A percentile compares a stretch with the other conserved stretches of the same genome.
These are phyloP conservation scores for Daldinia loculata DNA, from an alignment of 495 filamentous ascomycete genomes.

Conservation along the genomic window DNA sequence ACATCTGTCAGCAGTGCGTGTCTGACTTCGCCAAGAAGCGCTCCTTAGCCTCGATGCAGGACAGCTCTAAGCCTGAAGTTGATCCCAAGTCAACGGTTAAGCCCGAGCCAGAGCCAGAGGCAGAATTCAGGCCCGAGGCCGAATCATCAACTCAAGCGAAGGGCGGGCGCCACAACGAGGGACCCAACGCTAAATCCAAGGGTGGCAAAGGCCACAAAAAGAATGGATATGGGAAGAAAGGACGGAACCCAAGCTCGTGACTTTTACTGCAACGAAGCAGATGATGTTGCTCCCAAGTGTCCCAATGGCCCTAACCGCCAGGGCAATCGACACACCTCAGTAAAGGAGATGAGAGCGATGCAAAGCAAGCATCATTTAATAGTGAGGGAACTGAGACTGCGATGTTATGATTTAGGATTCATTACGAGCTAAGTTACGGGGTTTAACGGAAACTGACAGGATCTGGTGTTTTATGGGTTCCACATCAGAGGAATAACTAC, in stretches of 20 bases:
- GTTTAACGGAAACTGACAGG: neutral
- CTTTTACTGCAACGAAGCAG: neutral
- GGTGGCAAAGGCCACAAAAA: neutral
- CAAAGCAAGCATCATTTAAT: no score
- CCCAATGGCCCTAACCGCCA: neutral
- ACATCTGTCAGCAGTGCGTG: slow-evolving; percentile 44
- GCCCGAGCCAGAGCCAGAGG: neutral
- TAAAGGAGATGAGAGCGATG: neutral
- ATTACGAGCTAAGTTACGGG: neutral
- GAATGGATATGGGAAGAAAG: neutral
- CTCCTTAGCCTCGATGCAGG: neutral
- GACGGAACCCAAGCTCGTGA: no score
- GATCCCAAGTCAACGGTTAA: neutral
- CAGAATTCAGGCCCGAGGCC: neutral
- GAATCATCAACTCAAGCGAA: neutral
- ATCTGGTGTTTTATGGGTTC: neutral
- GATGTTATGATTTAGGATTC: neutral
- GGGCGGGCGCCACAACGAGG: neutral
- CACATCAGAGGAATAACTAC: neutral
- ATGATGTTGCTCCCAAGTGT: neutral
- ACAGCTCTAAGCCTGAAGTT: neutral
- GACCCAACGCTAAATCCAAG: neutral
- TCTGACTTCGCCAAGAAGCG: slow-evolving; percentile 28
- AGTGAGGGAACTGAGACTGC: no score
- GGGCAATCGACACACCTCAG: neutral